Percentiles rank a stretch among this genome's conserved stretches.
Conservation (phyloP, 1,284 basidiomycete species). For the Gomphus bonarii region DNA sequence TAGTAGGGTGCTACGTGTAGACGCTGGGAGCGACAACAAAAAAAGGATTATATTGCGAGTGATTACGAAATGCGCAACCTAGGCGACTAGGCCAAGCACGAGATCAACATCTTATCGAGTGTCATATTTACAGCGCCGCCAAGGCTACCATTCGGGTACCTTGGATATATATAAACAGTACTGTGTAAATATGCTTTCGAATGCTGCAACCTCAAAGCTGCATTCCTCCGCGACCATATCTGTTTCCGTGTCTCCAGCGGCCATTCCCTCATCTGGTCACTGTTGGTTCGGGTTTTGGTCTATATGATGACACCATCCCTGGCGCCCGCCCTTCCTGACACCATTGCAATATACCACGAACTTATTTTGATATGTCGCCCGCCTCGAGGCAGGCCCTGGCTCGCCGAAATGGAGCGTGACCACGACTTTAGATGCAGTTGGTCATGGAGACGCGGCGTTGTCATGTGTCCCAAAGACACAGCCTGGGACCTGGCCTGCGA, state of each 20-base stretch:
- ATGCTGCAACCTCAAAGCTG: not conserved
- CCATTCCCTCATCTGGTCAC: not conserved
- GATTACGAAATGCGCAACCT: not conserved
- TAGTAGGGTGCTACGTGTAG: conserved; percentile 1
- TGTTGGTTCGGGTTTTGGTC: not conserved
- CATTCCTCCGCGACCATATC: not conserved
- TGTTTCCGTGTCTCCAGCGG: not conserved
- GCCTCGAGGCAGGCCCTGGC: not conserved
- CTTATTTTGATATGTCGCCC: not conserved
- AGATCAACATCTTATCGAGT: too few species aligned
- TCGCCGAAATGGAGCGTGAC: not conserved
- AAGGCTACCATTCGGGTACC: too few species aligned
- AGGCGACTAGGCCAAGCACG: not conserved
- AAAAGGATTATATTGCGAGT: not conserved
- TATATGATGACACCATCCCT: not conserved
- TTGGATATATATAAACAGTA: too few species aligned
- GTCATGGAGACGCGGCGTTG: not conserved
- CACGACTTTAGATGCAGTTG: not conserved
- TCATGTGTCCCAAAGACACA: too few species aligned
- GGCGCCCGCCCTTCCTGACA: too few species aligned
- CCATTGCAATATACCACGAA: too few species aligned
- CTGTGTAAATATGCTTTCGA: not conserved
- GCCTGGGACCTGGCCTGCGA: too few species aligned
- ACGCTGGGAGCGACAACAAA: not conserved
- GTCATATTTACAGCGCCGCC: too few species aligned